Conservation (phyloP, 2,329 filamentous ascomycete genomes). For the Neopestalotiopsis rosae region DNA sequence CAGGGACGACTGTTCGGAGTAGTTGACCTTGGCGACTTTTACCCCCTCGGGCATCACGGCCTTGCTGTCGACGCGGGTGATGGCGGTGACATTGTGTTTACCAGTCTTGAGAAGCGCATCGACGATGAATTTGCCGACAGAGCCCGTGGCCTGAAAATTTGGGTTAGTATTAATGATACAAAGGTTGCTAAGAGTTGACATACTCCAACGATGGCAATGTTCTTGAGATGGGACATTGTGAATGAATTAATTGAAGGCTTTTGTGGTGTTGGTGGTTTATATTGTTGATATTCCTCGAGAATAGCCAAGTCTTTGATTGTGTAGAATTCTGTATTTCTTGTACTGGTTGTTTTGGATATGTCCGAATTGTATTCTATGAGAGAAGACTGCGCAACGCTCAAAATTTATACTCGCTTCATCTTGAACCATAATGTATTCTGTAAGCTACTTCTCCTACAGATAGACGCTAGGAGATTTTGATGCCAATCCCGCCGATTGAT, state of each 20-base stretch:
- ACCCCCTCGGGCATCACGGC: constrained; percentile 50
- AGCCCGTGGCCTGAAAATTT: constrained; percentile 46
- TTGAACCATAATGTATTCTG: not conserved
- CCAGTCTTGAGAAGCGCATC: constrained; percentile 49
- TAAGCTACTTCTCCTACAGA: not conserved
- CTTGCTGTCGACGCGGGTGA: constrained; percentile 50
- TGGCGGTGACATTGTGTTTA: constrained; percentile 56
- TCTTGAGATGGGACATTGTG: constrained; percentile 37
- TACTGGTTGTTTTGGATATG: too few relatives aligned
- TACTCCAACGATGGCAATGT: constrained; percentile 55
- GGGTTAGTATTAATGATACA: not conserved
- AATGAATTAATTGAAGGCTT: not conserved
- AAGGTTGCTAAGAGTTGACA: constrained; percentile 28
- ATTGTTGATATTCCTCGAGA: not conserved
- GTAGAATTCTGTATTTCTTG: too few relatives aligned
- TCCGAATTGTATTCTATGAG: too few relatives aligned
- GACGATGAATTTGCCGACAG: constrained; percentile 44
- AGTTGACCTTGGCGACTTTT: constrained; percentile 48
- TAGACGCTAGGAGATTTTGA: not conserved
- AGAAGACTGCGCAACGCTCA: too few relatives aligned
- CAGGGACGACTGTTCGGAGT: constrained; percentile 48
- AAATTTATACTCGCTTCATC: not conserved
- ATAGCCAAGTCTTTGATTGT: too few relatives aligned
- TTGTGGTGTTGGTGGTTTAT: not conserved
- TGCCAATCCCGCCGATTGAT: not conserved